Conservation (phyloP, 768 basidiomycete genomes). For the Podaxis sp. region DNA sequence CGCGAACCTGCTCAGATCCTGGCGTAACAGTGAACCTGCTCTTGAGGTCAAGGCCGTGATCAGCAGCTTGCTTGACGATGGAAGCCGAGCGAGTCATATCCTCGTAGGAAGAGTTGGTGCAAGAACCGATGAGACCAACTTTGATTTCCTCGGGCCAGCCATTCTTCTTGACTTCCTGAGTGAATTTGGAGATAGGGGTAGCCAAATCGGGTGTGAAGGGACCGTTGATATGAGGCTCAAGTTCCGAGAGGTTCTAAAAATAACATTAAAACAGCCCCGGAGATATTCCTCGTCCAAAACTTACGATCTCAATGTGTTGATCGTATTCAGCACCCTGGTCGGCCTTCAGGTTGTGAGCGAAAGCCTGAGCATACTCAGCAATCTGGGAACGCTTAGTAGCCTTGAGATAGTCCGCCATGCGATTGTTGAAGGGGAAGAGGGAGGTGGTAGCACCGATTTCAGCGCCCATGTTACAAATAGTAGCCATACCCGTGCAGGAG, state of each 20-base stretch:
- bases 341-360: constrained; percentile 87
- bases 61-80: constrained; percentile 85
- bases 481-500: constrained; percentile 98
- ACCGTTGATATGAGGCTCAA: constrained; percentile 99
- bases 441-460: constrained; percentile 99
- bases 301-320: constrained; percentile 86
- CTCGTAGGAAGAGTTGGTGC: constrained; percentile 99
- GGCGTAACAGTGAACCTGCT: constrained; percentile 98
- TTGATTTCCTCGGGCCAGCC: constrained; percentile 96
- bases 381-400: constrained; percentile 93
- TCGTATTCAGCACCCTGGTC: constrained; percentile 93
- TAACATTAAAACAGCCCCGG: constrained; percentile 9
- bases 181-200: constrained; percentile 96
- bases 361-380: constrained; percentile 83
- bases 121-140: constrained; percentile 97
- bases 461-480: constrained; percentile 99
- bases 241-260: constrained; percentile 84
- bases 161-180: constrained; percentile 88
- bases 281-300: constrained; percentile 25
- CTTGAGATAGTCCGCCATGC: constrained; percentile 91
- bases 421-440: constrained; percentile 96
- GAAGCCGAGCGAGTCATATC: constrained; percentile 98
- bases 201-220: constrained; percentile 99
- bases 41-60: constrained; percentile 85
- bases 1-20: constrained; percentile 97